Evolutionary conservation across 1,139 yeast genomes (phyloP).

Genomic region (Candida freyschussii): DNA sequence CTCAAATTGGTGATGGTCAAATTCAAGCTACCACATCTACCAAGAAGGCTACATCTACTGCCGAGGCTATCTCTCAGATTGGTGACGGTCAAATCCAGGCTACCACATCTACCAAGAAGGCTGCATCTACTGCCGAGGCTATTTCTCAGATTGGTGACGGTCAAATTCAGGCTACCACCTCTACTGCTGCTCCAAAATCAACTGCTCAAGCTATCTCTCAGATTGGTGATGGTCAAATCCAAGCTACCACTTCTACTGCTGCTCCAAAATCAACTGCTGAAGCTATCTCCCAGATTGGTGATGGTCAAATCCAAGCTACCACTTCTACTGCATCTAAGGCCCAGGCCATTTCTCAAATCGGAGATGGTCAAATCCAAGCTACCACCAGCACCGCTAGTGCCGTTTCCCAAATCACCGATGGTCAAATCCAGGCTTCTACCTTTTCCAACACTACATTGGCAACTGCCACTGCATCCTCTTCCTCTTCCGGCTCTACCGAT

Average conservation of each 20-base stretch:
- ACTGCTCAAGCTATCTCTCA: slow-evolving; percentile 42
- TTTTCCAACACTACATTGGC: no score
- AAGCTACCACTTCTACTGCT: slow-evolving; percentile 38
- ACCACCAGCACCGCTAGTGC: slow-evolving; percentile 12
- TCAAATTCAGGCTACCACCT: slow-evolving; percentile 38
- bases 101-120: slow-evolving; percentile 33
- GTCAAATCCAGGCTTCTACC: slow-evolving; percentile 36
- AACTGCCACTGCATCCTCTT: slow-evolving; percentile 43
- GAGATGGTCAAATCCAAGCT: slow-evolving; percentile 23
- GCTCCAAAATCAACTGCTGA: slow-evolving; percentile 32
- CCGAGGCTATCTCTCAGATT: slow-evolving; percentile 39
- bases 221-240: slow-evolving; percentile 61
- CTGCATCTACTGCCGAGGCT: slow-evolving; percentile 36
- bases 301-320: slow-evolving; percentile 57
- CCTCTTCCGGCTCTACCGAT: slow-evolving; percentile 28
- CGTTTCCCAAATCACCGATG: slow-evolving; percentile 31
- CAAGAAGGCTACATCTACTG: slow-evolving; percentile 35
- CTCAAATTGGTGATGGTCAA: slow-evolving; percentile 36
- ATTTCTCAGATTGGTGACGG: slow-evolving; percentile 42
- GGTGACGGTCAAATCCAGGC: slow-evolving; percentile 46
- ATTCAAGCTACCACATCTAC: slow-evolving; percentile 36
- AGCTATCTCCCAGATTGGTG: slow-evolving; percentile 49
- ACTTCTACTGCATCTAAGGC: slow-evolving; percentile 25
- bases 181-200: slow-evolving; percentile 34
- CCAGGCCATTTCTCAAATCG: slow-evolving; percentile 16